Evolutionary conservation across 306 rosid species (phyloP), one percentile per base, ranked within the genome.

Genomic region (Prunus salicina): DNA sequence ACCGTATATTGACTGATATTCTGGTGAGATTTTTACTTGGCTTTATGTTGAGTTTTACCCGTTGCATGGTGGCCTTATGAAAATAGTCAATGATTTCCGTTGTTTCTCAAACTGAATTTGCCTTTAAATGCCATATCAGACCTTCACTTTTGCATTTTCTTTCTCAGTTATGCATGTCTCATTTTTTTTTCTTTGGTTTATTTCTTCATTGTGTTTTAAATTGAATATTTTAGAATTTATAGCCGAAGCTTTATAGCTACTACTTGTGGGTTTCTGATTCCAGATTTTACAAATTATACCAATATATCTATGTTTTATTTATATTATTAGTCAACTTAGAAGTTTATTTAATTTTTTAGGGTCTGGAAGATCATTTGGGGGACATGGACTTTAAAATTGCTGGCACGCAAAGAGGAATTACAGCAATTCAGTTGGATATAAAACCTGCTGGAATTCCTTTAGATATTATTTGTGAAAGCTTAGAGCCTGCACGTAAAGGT

Each of bases 331-430:
- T 66, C 45, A 45, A 13, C 57, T 77, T 70, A 16, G 41, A 62
- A 52, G 47, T 32, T 47, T 19, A 45, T 41, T 53, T 38, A 18
- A 69, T 56, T 61, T 74, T 85, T 72, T 3, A 95, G 98, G 97
- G 98, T 73, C 89, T 95, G 86, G 98, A 95, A 89, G 98, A 95
- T 81, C 98, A 95, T 82, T 84, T 95, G 78, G 98, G 98, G 34
- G 98, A 95, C 82, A 95, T 92, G 88, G 98, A 95, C 90, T 95
- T 95, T 87, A 95, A 95, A 89, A 81, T 95, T 85, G 92, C 93
- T 60, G 98, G 98, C 82, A 88, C 97, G 5, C 86, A 84, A 72
- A 86, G 86, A 46, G 98, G 98, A 82, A 80, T 95, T 79, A 89
- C 98, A 19, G 92, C 97, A 45, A 90, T 89, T 89, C 98, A 95